Base-by-base conservation (phyloP, 2,329 filamentous ascomycete genomes). In the Leptographium wingfieldii region DNA sequence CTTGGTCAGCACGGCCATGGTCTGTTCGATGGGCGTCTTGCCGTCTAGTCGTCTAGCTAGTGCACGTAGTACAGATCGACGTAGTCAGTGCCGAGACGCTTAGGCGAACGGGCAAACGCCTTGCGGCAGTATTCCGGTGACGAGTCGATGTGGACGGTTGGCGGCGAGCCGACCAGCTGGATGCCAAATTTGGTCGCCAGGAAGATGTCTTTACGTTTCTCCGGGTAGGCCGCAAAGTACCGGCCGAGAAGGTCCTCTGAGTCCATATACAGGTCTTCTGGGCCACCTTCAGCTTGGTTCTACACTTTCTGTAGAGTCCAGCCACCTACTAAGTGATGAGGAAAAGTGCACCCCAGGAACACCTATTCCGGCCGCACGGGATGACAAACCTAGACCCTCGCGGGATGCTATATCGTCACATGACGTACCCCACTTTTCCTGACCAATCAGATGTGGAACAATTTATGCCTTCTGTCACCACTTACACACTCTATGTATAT, bases 1-100 rank as follows among this genome's bases (percentile, higher is more conserved):
- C 66, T 79, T 74, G 57, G 73, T 73, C 62, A 80, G 65, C 4
- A 73, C 75, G 54, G 69, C 69, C 69, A 80, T 75, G 1, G 73
- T 80, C 64, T 78, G 73, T 66, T 77, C 74, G 19, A 74, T 67
- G 1, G 76, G 75, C 7, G 73, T 75, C 40, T 68, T 67, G 2
- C 71, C 69, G 62, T 80, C 76, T 16, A 79, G 64, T 3, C 79
- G 73, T 80, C 76, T 16, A 79, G 64, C 3, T 79, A 73, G 65
- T 81, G 78, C 53, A 75, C 72, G 65, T 80, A 79, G 64, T 77
- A 73, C 29, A 82, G 71, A 63, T 82, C 80, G 59, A 82, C 76
- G 59, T 75, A 76, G 1, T 73, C 69, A 0, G 75, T 73, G 2
- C 76, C 76, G 10, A 83, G 67, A n/a, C 74, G 69, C 64, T 72